Evolutionary conservation across 1,284 basidiomycete species (phyloP), one percentile per base, ranked within the genome.

Genomic region (Tilletia indica): DNA sequence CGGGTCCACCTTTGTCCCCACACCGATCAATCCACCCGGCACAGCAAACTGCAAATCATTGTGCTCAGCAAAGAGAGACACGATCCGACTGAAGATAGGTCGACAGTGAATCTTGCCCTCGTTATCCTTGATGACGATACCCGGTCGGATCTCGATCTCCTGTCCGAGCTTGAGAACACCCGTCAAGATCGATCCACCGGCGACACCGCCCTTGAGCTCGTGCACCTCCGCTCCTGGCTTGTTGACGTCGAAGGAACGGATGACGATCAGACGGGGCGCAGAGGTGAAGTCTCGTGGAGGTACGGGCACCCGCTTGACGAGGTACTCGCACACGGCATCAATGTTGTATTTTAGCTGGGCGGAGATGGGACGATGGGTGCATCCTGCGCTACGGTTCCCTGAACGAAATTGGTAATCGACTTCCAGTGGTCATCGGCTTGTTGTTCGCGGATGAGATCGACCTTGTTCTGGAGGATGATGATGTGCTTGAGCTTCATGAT

Each of bases 221-320:
- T 97, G 92, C 9, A 99, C 94, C 84, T 96, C 93, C 4, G 95
- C 90, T 84, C 96, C 96, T 12, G 96, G 96, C 87, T 97, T 98
- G 89, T 99, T 99, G 85, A 99, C 96, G 85, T 99, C 97, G 86
- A 99, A 99, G n/a, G 95, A 98, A 81, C 94, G 93, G 85, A 99
- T 99, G 84, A 99, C 95, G 81, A 99, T 98, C 77, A 99, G 90
- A 67, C 91, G 90, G 0, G 96, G 94, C 77, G 93, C 90, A 58
- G 94, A 91, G 49, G 90, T 89, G 85, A 99, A 99, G 87, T 99
- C 92, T 75, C 96, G 92, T 49, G 91, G 87, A 51, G 96, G 96
- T 64, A 98, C 92, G 11, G 96, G 93, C 79, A 99, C 97, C 72
- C 92, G 90, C 85, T 94, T 96, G 79, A 96, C 94, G 85, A 99